Conservation (phyloP, 768 basidiomycete genomes). For the Leccinum obscurum region DNA sequence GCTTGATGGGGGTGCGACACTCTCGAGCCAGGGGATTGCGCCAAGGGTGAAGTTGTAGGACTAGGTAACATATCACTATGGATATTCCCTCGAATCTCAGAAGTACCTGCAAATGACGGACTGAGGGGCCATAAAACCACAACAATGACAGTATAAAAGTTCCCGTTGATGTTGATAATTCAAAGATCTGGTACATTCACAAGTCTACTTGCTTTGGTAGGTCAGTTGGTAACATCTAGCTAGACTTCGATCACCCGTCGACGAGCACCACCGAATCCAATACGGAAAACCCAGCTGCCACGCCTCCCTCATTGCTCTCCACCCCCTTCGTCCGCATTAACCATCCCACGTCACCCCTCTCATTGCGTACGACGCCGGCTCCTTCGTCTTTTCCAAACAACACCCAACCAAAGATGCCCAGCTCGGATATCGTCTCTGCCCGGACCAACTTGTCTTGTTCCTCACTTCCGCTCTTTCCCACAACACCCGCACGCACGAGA, state of each 20-base stretch:
- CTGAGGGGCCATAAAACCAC: not conserved
- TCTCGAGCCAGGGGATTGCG: slow-evolving; percentile 22
- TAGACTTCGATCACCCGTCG: slow-evolving; percentile 14
- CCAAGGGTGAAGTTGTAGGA: slow-evolving; percentile 28
- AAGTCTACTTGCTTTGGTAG: not conserved
- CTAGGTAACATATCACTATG: not conserved
- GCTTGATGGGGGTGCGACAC: slow-evolving; percentile 62
- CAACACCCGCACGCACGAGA: slow-evolving; percentile 52
- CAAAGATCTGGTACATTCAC: not conserved
- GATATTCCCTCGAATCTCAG: not conserved
- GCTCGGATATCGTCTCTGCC: slow-evolving; percentile 79
- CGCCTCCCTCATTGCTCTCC: slow-evolving; percentile 72
- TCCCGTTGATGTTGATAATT: too few species aligned
- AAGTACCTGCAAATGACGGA: not conserved
- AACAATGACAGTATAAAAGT: too few species aligned
- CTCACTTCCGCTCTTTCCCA: not conserved
- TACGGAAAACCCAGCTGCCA: slow-evolving; percentile 63
- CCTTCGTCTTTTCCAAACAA: slow-evolving; percentile 59
- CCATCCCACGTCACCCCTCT: slow-evolving; percentile 76
- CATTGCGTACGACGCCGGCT: slow-evolving; percentile 35
- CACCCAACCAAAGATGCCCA: slow-evolving; percentile 91
- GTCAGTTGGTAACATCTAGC: not conserved
- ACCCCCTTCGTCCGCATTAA: slow-evolving; percentile 87
- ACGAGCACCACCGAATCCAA: slow-evolving; percentile 69
- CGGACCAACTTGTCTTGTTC: slow-evolving; percentile 39